These are phyloP conservation scores for Tarenaya hassleriana DNA, from an alignment of 345 rosid species.

Conservation along the genomic window DNA sequence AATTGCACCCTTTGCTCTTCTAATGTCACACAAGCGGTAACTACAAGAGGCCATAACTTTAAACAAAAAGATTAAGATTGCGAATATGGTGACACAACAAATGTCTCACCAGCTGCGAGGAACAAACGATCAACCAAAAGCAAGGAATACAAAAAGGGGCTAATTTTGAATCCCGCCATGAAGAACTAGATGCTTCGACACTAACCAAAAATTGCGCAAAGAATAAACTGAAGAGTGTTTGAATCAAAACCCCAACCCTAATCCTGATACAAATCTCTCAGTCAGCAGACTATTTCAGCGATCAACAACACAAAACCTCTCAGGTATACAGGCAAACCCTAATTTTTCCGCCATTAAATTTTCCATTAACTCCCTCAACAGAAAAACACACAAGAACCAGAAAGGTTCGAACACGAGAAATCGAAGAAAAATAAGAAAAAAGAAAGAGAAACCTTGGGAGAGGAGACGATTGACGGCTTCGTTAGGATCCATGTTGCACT, in stretches of 20 bases:
- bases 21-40: too few species aligned
- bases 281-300: not conserved
- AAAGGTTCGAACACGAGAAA: not conserved
- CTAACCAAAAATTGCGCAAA: not conserved
- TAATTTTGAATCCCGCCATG: not conserved
- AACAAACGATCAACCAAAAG: too few species aligned
- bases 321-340: constrained; percentile 5
- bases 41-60: too few species aligned
- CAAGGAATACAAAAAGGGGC: constrained; percentile 2
- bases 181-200: not conserved
- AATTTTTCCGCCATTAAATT: not conserved
- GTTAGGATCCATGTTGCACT: constrained; percentile 98
- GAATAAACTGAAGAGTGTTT: not conserved
- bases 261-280: constrained; percentile 21
- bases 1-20: too few species aligned
- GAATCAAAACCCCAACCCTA: constrained; percentile 20
- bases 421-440: not conserved
- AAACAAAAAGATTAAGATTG: too few species aligned
- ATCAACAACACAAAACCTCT: not conserved
- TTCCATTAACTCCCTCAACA: not conserved
- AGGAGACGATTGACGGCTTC: constrained; percentile 95
- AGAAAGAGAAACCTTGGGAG: constrained; percentile 53
- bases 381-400: not conserved
- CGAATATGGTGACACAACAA: too few species aligned
- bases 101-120: too few species aligned